Percentiles rank a stretch among this genome's conserved stretches.
Evolutionary conservation across 2,329 filamentous ascomycete genomes (phyloP).

Genomic region (Samsoniella hepiali): DNA sequence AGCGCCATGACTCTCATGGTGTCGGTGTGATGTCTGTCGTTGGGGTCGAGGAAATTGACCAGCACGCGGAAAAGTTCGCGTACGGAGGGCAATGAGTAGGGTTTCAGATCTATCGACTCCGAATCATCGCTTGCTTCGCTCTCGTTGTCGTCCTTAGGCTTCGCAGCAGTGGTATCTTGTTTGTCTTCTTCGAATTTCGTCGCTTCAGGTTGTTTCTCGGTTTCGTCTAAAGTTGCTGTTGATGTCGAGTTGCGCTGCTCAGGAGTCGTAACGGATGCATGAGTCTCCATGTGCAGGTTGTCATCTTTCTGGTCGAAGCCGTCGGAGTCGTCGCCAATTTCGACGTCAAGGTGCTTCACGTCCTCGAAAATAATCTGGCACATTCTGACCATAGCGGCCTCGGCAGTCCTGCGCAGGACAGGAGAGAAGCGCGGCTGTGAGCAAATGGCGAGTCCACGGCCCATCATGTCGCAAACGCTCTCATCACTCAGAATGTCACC

Average conservation of each 20-base stretch:
- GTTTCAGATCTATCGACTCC: conserved; percentile 63
- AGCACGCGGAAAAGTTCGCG: conserved; percentile 90
- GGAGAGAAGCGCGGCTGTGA: conserved; percentile 91
- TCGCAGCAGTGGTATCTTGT: conserved; percentile 22
- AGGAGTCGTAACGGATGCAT: conserved; percentile 13
- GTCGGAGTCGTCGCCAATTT: conserved; percentile 64
- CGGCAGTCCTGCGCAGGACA: conserved; percentile 82
- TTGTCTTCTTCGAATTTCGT: conserved; percentile 10
- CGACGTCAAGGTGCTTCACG: conserved; percentile 79
- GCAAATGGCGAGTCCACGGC: conserved; percentile 93
- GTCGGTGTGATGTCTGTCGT: conserved; percentile 89
- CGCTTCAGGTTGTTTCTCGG: conserved; percentile 8
- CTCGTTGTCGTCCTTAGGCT: conserved; percentile 20
- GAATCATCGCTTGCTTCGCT: conserved; percentile 39
- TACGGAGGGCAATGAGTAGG: conserved; percentile 92
- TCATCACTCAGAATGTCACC: conserved; percentile 94
- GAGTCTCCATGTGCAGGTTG: conserved; percentile 76
- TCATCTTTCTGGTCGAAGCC: conserved; percentile 66
- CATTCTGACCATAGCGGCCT: conserved; percentile 98
- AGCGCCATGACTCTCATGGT: conserved; percentile 96
- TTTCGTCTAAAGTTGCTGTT: conserved; percentile 6
- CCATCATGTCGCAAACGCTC: conserved; percentile 99
- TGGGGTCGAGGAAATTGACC: conserved; percentile 88
- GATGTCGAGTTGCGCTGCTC: conserved; percentile 14
- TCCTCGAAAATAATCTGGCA: conserved; percentile 97